Base-by-base conservation (phyloP, 2,329 filamentous ascomycete genomes). In the Paraphoma chrysanthemicola region DNA sequence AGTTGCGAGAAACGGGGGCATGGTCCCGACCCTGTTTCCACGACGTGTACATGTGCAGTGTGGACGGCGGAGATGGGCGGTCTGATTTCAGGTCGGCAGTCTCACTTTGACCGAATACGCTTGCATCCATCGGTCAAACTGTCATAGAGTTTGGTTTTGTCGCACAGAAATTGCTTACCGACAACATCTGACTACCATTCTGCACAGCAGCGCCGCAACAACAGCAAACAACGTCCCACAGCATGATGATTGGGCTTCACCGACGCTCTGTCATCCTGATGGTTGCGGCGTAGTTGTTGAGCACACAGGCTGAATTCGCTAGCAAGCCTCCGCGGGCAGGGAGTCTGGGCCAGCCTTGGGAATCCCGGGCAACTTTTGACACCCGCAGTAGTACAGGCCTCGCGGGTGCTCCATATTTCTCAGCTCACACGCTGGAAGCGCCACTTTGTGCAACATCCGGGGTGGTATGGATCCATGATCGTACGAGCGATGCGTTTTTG, bases 351-450 rank as follows among this genome's bases (percentile, higher is more conserved):
- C 47, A 30, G 47, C 47, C 47, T 49, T 16, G 38, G 30, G 42
- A 43, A 16, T 49, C 23, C 47, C 47, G 47, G 38, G 16, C 36
- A 18, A 36, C 8, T 17, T 42, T 39, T 59, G 52, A 56, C 59
- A 47, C 44, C 28, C 45, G 45, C 44, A 23, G 54, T 59, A 30
- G 44, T 44, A 57, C 59, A 46, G 12, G 16, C 17, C 33, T 23
- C 51, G 54, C 57, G 50, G 54, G 44, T 23, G 47, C 46, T 49
- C 39, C 44, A 42, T 28, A 44, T 17, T 5, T 17, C 39, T 23
- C 16, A 29, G 11, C 38, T 42, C 48, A 29, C 52, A 48, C 51
- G 48, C 44, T 46, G 56, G 18, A 43, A 46, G 54, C 54, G 54
- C 54, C 51, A 48, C 43, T 42, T 50, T 14, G 45, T 54, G 39